Conservation (phyloP, 2,329 filamentous ascomycete species). For the Epichloe bromicola region DNA sequence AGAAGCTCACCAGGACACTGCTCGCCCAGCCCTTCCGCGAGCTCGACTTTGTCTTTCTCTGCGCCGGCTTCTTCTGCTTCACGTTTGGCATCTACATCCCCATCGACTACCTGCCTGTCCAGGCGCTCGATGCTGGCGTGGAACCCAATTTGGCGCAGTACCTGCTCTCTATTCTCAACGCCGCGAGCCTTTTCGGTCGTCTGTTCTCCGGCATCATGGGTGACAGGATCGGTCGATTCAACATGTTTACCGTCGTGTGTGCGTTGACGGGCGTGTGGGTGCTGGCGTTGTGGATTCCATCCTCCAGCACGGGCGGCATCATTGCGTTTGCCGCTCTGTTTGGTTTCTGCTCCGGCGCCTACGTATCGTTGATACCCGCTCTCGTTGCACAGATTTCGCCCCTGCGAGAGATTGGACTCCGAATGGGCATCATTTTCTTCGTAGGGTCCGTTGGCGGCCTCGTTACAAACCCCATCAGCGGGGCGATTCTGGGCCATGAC, state of each 20-base stretch:
- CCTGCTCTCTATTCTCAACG: conserved; percentile 26
- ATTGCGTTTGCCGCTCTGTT: conserved; percentile 28
- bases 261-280: conserved; percentile 1
- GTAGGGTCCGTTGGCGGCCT: conserved; percentile 43
- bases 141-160: conserved; percentile 18
- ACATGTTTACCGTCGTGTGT: conserved; percentile 30
- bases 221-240: conserved; percentile 26
- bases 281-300: conserved; percentile 1
- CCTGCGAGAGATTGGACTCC: conserved; percentile 16
- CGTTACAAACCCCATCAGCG: conserved; percentile 43
- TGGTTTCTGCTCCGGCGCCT: conserved; percentile 29
- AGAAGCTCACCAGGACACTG: not conserved
- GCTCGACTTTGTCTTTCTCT: conserved; percentile 14
- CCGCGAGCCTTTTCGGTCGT: conserved; percentile 24
- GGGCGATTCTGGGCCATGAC: conserved; percentile 23
- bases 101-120: conserved; percentile 16
- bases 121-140: conserved; percentile 12
- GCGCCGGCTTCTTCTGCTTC: conserved; percentile 17
- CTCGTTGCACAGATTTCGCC: conserved; percentile 34
- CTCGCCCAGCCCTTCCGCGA: conserved; percentile 19
- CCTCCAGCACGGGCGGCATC: conserved; percentile 21
- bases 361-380: conserved; percentile 24
- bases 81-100: conserved; percentile 21
- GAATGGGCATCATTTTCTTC: conserved; percentile 31
- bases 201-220: conserved; percentile 19